Conservation (phyloP, 495 filamentous ascomycete species). For the Entonaema liquescens region DNA sequence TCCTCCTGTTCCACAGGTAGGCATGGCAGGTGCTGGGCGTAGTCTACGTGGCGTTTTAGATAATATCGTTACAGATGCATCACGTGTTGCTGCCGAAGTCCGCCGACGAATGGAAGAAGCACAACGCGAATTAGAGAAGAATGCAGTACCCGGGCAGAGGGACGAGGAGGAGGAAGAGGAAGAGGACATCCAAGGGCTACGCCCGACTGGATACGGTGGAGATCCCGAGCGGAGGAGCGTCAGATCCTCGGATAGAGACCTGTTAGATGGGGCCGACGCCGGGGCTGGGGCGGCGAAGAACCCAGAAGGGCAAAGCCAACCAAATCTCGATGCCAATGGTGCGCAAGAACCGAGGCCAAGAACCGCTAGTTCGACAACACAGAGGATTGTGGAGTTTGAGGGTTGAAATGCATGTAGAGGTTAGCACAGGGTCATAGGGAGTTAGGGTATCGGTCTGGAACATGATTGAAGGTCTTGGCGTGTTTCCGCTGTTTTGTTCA, state of each 20-base stretch:
- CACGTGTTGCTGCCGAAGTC: conserved; percentile 92
- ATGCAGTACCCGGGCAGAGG: conserved; percentile 67
- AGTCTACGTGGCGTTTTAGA: conserved; percentile 92
- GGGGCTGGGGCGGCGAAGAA: conserved; percentile 59
- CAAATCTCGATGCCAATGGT: conserved; percentile 34
- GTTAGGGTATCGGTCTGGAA: conserved; percentile 38
- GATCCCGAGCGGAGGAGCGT: conserved; percentile 67
- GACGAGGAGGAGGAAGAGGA: conserved; percentile 83
- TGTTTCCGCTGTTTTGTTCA: conserved; percentile 28
- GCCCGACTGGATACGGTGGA: conserved; percentile 39
- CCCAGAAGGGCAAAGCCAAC: conserved; percentile 35
- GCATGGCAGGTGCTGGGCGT: conserved; percentile 66
- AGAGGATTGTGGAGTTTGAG: conserved; percentile 56
- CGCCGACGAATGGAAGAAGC: conserved; percentile 92
- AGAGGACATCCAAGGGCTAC: conserved; percentile 63
- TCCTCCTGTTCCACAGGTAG: conserved; percentile 48
- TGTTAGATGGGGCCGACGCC: conserved; percentile 82
- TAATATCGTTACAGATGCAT: conserved; percentile 96
- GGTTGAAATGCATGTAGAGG: conserved; percentile 50
- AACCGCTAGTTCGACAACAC: conserved; percentile 43
- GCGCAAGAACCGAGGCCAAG: conserved; percentile 36
- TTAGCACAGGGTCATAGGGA: conserved; percentile 45
- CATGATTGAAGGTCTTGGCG: conserved; percentile 37
- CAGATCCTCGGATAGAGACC: conserved; percentile 75
- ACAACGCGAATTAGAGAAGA: conserved; percentile 83